These are phyloP conservation scores for Hymenoscyphus salicellus DNA, from an alignment of 2,329 filamentous ascomycete genomes.

Conservation along the genomic window DNA sequence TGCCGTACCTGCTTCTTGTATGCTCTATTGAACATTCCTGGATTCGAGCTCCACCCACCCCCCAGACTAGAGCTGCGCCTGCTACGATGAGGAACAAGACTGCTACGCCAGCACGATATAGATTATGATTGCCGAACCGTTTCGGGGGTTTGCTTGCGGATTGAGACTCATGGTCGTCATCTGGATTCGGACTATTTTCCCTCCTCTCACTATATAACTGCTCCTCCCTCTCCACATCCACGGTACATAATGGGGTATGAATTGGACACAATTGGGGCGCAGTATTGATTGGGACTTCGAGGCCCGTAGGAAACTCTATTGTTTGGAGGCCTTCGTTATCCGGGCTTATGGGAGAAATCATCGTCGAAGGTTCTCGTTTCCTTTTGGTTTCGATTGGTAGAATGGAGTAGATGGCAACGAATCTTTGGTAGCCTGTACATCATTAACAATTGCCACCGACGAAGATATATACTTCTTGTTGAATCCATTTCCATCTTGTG, in stretches of 20 bases:
- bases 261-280: background rate
- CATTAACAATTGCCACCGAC: background rate
- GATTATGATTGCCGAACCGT: background rate
- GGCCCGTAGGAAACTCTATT: background rate
- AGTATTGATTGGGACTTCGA: background rate
- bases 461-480: background rate
- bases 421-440: background rate
- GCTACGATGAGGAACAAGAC: background rate
- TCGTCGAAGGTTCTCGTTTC: background rate
- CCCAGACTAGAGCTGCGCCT: background rate
- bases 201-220: background rate
- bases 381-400: background rate
- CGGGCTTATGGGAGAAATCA: background rate
- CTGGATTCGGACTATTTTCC: background rate
- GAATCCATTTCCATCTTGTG: background rate
- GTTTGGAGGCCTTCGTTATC: background rate
- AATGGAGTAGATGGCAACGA: background rate
- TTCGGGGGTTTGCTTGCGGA: background rate
- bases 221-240: background rate
- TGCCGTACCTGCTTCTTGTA: background rate
- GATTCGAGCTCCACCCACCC: background rate
- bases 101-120: background rate
- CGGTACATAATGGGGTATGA: background rate
- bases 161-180: background rate
- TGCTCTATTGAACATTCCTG: background rate